Evolutionary conservation across 164 flowering plant genomes (phyloP), one percentile per base, ranked within the genome.

Genomic region (Vitis riparia): DNA sequence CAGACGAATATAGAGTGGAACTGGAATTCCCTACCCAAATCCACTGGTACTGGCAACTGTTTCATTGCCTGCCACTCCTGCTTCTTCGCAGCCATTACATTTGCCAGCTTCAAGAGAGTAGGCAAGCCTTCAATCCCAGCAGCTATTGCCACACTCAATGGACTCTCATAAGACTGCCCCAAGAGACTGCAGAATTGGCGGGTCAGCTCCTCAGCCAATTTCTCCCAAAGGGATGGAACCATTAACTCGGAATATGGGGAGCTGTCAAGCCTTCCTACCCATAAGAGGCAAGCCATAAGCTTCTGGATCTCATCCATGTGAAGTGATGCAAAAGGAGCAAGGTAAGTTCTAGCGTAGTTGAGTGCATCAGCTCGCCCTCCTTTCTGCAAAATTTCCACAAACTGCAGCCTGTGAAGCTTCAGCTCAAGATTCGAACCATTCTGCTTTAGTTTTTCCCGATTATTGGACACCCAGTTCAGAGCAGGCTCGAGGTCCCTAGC

Each of bases 1-100:
- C 97, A 94, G 6, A 94, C 93, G 76, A 94, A 90, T 48, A 91
- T 75, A 0, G 94, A 89, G 73, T 92, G 97, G 73, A 89, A 91
- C 76, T 92, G 97, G 57, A 88, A 91, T 65, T 89, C 92, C 66
- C 74, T 79, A 7, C 79, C 88, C 76, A 92, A 71, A 65, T 94
- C 97, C 63, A 92, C 77, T 0, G 97, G 87, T 68, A 91, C 91
- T 0, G 97, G 94, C 69, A 94, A 75, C 71, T 92, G 92, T 79
- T 89, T 86, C 92, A 94, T 85, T 0, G 84, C 65, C 61, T 84
- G 85, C 94, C 97, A 91, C 51, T 90, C 97, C 62, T 84, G 90
- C 74, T 78, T 86, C 80, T 89, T 91, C 9, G 73, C 82, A 6
- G 81, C 83, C 93, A 94, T 89, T 67, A 92, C 88, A 69, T 79